Evolutionary conservation across 139 green algal species (phyloP).

Genomic region (Chlamydomonas schloesseri): DNA sequence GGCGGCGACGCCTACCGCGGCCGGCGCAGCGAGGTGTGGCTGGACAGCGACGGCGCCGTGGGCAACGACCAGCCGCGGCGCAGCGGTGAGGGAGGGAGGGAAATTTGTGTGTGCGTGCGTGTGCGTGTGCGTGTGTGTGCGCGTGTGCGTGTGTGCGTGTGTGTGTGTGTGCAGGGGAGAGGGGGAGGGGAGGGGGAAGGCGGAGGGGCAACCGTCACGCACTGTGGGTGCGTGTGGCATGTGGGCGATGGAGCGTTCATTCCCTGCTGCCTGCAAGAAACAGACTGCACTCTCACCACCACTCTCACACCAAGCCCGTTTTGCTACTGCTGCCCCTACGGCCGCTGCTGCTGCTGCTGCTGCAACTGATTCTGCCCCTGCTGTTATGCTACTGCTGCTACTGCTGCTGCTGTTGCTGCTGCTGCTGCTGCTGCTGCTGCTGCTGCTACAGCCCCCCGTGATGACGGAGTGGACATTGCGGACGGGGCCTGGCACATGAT

Average conservation of each 20-base stretch:
- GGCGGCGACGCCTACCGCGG: constrained; percentile 51
- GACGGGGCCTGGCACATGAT: constrained; percentile 79
- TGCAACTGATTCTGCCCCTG: too few relatives aligned
- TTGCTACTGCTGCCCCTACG: too few relatives aligned
- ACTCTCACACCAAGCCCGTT: too few relatives aligned
- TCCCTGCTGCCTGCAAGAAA: not conserved
- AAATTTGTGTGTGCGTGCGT: not conserved
- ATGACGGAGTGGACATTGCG: constrained; percentile 46
- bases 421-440: too few relatives aligned
- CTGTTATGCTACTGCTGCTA: too few relatives aligned
- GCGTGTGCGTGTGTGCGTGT: not conserved
- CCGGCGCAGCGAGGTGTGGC: constrained; percentile 39
- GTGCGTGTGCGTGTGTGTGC: not conserved
- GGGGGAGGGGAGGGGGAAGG: too few relatives aligned
- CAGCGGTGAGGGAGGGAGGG: not conserved
- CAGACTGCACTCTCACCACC: too few relatives aligned
- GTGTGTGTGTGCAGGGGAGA: not conserved
- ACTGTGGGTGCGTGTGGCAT: too few relatives aligned
- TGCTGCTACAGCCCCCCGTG: constrained; percentile 24
- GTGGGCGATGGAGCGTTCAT: too few relatives aligned
- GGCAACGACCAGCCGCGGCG: constrained; percentile 13
- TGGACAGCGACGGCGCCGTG: constrained; percentile 66
- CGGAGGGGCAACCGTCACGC: too few relatives aligned
- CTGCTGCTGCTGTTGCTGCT: too few relatives aligned
- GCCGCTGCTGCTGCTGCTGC: too few relatives aligned